These are phyloP conservation scores for Pythium sp. DNA, from an alignment of 352 stramenopile species.

Conservation along the genomic window DNA sequence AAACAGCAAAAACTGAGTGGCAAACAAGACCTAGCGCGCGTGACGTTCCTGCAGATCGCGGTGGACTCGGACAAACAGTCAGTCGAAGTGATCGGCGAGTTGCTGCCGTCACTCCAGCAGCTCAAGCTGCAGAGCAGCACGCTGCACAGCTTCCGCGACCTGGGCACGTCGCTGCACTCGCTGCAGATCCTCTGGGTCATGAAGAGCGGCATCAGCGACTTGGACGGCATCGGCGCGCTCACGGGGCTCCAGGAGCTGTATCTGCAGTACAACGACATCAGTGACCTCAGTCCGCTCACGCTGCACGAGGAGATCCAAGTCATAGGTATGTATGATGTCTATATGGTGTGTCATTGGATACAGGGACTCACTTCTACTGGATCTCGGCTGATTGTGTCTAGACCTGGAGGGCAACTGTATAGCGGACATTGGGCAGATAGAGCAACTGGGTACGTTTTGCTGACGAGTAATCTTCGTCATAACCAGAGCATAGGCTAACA, in stretches of 20 bases:
- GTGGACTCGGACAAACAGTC: constrained; percentile 80
- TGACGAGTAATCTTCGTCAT: not conserved
- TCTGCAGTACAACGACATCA: constrained; percentile 73
- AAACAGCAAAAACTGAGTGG: constrained; percentile 57
- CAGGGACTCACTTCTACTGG: not conserved
- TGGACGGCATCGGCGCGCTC: constrained; percentile 85
- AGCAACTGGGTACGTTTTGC: constrained; percentile 58
- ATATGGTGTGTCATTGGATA: not conserved
- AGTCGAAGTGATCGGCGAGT: constrained; percentile 73
- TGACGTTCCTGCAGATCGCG: constrained; percentile 58
- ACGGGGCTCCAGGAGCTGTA: constrained; percentile 76
- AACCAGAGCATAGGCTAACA: not conserved
- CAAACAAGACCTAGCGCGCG: constrained; percentile 50
- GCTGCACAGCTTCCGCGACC: constrained; percentile 74
- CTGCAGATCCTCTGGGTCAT: constrained; percentile 66
- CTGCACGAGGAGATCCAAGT: constrained; percentile 86
- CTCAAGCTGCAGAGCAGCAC: constrained; percentile 63
- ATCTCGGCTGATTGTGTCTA: constrained; percentile 9
- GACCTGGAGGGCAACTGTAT: constrained; percentile 76
- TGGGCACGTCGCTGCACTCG: constrained; percentile 73
- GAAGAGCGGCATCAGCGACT: constrained; percentile 64
- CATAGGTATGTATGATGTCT: constrained; percentile 35
- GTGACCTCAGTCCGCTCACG: constrained; percentile 74
- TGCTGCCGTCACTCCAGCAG: constrained; percentile 71
- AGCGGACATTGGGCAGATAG: constrained; percentile 67